Evolutionary conservation across 164 flowering plant species (phyloP).

Genomic region (Tinospora cordifolia): DNA sequence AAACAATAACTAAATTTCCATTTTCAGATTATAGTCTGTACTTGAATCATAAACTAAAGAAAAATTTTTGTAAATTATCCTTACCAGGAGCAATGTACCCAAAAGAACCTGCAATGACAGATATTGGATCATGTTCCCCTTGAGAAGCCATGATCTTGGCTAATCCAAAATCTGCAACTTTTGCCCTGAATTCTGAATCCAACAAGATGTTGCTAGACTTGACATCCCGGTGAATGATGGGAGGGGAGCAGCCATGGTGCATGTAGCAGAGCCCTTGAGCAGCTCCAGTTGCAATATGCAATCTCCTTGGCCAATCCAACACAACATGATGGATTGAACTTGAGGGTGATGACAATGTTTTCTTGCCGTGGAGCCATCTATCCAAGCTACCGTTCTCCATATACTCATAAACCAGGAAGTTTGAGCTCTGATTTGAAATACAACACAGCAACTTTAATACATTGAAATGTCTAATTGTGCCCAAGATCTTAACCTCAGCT

Average conservation of each 20-base stretch:
- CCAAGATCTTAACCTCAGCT: constrained; percentile 63
- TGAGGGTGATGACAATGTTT: constrained; percentile 10
- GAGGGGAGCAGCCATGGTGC: constrained; percentile 78
- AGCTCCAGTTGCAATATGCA: constrained; percentile 66
- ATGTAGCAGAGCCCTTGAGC: constrained; percentile 83
- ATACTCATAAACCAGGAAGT: constrained; percentile 82
- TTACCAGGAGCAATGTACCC: constrained; percentile 72
- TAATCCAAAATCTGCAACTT: constrained; percentile 78
- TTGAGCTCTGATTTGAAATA: constrained; percentile 54
- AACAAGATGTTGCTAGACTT: constrained; percentile 82
- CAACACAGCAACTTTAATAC: constrained; percentile 81
- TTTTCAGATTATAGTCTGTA: no score
- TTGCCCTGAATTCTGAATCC: constrained; percentile 63
- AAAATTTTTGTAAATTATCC: no score
- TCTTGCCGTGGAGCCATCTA: constrained; percentile 58
- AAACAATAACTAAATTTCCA: no score
- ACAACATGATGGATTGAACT: constrained; percentile 15
- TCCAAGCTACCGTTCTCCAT: constrained; percentile 75
- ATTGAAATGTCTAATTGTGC: constrained; percentile 61
- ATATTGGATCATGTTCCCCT: constrained; percentile 47
- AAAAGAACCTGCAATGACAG: constrained; percentile 72
- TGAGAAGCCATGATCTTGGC: constrained; percentile 57
- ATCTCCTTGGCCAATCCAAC: constrained; percentile 69
- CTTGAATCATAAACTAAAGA: no score
- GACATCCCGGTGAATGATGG: constrained; percentile 75